Evolutionary conservation across 805 yeast species (phyloP), one percentile per base, ranked within the genome.

Genomic region (Zygoascus tannicola): DNA sequence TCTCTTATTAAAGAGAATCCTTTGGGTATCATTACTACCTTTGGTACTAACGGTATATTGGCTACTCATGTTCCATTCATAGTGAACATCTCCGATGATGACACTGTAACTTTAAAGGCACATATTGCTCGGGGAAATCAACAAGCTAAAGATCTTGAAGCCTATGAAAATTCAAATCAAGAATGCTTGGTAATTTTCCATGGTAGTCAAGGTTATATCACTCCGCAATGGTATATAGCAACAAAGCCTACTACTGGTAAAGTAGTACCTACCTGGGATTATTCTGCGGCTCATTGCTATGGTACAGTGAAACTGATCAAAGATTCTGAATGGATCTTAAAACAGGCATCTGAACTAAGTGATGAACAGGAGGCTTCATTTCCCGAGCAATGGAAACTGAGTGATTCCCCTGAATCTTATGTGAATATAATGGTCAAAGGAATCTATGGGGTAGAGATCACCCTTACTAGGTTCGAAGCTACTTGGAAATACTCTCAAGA

Each of bases 201-300:
- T 56, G 66, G 76, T 4, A 62, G 56, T 3, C 67, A 75, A 52
- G 51, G 42, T 22, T 80, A 80, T 55, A 70, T 79, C 19, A 59
- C 78, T 20, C 83, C 85, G 1, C 57, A 69, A 14, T 79, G 78
- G 70, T 80, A 80, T 53, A 73, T 76, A 5, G 53, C 49, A n/a
- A 65, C 69, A 18, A 78, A 79, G 60, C 60, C 68, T 38, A 67
- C 66, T 39, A 74, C 80, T 26, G 80, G 76, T 48, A 78, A 76
- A 54, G 69, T 67, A 35, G 85, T 78, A n/a, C 83, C 85, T 15
- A 79, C 85, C 1, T 80, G 84, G 84, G 79, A 75, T 56, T 78
- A 71, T 59, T 76, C 74, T 2, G 60, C 74, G 3, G 77, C 73
- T 26, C 83, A 80, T 53, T 64, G 72, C 35, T 64, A 71, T 45